Evolutionary conservation across 257 asterid species (phyloP), one percentile per base, ranked within the genome.

Genomic region (Coffea eugenioides): DNA sequence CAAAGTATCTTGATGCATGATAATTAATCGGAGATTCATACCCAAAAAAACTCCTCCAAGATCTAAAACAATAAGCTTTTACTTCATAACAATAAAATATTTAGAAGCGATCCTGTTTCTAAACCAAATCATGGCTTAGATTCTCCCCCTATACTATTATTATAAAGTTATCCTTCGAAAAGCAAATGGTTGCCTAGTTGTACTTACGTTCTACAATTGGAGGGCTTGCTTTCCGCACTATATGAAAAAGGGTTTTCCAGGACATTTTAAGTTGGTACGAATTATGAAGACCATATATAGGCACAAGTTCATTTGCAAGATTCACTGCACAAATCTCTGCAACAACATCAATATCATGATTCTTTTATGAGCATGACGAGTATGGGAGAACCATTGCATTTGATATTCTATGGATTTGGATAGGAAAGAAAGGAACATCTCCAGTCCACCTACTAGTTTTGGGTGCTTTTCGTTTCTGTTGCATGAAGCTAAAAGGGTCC

Each of bases 311-410:
- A 83, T 66, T 75, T 77, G 34, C 78, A 75, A 86, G 79, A 80
- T 82, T 82, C 85, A 75, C 62, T 83, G 85, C 34, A 85, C 74
- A 34, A 65, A 54, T 68, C 36, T 74, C 31, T 31, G 31, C 27
- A 57, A 25, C 12, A 66, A 66, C 77, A 76, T 73, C 79, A 79
- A 45, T 70, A 81, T 79, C 79, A 79, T 31, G 31, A 31, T 54
- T 78, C 45, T 49, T 66, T 61, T 54, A 65, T 64, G 61, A 67
- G 34, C 45, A 16, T 15, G 71, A 68, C 23, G 39, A 68, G 49
- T 68, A 62, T 46, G 45, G 31, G 80, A 76, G 64, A 81, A 36
- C 64, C 76, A 73, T 61, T 67, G 49, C 27, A 65, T 65, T 34
- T 73, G 21, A 68, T 70, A 39, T 80, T 54, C 43, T 39, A 41